A percentile compares a stretch with the other conserved stretches of the same genome.
Conservation (phyloP, 2,329 filamentous ascomycete species). For the Paramyrothecium sp. region DNA sequence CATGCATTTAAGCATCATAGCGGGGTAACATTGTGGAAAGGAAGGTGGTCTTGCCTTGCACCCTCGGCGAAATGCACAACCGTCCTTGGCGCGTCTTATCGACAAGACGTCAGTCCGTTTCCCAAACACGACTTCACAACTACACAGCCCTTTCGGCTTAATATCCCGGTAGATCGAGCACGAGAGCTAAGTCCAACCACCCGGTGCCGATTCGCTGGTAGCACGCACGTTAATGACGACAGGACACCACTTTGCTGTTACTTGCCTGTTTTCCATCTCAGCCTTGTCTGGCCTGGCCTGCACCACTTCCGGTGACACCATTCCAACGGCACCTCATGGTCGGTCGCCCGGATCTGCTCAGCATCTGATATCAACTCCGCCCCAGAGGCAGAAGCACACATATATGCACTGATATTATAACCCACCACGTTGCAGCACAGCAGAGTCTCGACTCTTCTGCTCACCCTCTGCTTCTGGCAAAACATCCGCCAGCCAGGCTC, state of each 20-base stretch:
- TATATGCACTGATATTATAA: background rate
- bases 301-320: too few species aligned
- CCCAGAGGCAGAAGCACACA: too few species aligned
- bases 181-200: background rate
- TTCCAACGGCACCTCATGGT: background rate
- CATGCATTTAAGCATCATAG: slow-evolving; percentile 8
- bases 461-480: background rate
- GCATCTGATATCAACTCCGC: too few species aligned
- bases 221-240: background rate
- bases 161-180: background rate
- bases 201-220: background rate
- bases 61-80: too few species aligned
- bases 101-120: too few species aligned
- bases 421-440: background rate
- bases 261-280: too few species aligned
- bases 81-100: too few species aligned
- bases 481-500: background rate
- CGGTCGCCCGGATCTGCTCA: background rate
- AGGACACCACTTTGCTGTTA: background rate
- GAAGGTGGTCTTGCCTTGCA: background rate
- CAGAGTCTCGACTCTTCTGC: background rate
- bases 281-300: background rate
- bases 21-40: background rate
- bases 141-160: background rate
- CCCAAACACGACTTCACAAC: too few species aligned